Base-by-base conservation (phyloP, 2,329 filamentous ascomycete genomes). In the Colletotrichum cereale region DNA sequence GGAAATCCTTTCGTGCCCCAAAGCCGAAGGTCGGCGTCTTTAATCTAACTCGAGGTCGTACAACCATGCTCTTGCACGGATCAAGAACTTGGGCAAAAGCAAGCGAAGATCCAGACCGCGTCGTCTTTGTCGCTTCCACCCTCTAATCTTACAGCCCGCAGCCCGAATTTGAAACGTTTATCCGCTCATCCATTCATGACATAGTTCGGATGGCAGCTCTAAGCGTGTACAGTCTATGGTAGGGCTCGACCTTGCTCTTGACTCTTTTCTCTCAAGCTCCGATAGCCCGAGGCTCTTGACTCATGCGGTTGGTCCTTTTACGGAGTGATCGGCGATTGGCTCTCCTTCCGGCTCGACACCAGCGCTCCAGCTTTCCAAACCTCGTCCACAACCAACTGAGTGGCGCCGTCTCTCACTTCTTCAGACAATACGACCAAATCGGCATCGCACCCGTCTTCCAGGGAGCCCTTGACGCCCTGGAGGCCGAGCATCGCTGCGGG, bases 401-500 rank as follows among this genome's bases (percentile, higher is more conserved):
- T 84, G 48, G 75, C 78, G 14, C 85, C 86, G 52, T 82, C 81
- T 57, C 78, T 81, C 29, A 82, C 79, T 18, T 84, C 82, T 68
- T 92, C 86, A 5, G 88, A 89, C 44, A 96, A 81, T 24, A 96
- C 87, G 44, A 94, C 88, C 60, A 96, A 79, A 79, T 92, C 91
- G 8, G 90, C 91, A 79, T 93, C 90, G 24, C 89, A 89, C 6
- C 88, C 90, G n/a, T 86, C 82, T 4, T 87, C 84, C 64, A 93
- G 81, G 18, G 84, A 86, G 0, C 94, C 94, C 81, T 96, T 96
- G 61, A 87, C 80, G 14, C 85, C 86, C 62, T 89, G 82, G 52
- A 95, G 77, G 0, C 92, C 92, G 24, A 96, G 82, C 92, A 96
- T 94, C 58, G 86, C 87, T 1, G 94, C 93, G 0, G 94, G 94